Evolutionary conservation across 1,284 basidiomycete genomes (phyloP), one percentile per base, ranked within the genome.

Genomic region (Exsudoporus floridanus): DNA sequence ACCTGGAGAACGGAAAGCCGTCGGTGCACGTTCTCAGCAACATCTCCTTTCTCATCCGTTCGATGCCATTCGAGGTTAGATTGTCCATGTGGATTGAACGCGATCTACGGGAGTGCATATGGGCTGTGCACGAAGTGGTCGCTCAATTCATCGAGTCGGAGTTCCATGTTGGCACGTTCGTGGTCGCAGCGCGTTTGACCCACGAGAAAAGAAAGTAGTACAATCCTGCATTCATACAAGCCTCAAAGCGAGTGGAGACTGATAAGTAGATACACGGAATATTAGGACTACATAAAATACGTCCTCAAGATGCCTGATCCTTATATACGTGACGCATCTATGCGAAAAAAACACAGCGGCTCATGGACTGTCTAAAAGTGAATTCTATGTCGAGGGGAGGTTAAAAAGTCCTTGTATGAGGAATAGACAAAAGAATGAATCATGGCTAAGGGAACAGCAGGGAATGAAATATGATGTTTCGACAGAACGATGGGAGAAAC

Each of bases 251-350:
- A 52, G 39, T 18, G 50, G 34, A 50, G 50, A 38, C 34, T 28
- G 55, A 45, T 16, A 54, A 45, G 57, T 65, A 69, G 62, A 69
- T 65, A 65, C 63, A 69, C 14, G 46, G 48, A 60, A 66, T 64
- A 66, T 66, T 70, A 69, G 36, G 63, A 67, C 55, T 64, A 69
- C 66, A 69, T 67, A 67, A 64, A 64, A 70, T 71, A 67, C 64
- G 61, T 69, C 68, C 60, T 60, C 63, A 70, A 67, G 65, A 70
- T 67, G 59, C 60, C 65, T 63, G 66, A 71, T 71, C 69, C 62
- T 52, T 69, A 66, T 58, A 62, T 64, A 64, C 48, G 62, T 56
- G 60, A 62, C 64, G 59, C 64, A 66, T 68, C 65, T 66, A 68
- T 54, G 60, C 44, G 35, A 52, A 41, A 48, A 52, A 55, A 56